Base-by-base conservation (phyloP, 2,329 filamentous ascomycete genomes). In the Pseudocercospora pini-densiflorae region DNA sequence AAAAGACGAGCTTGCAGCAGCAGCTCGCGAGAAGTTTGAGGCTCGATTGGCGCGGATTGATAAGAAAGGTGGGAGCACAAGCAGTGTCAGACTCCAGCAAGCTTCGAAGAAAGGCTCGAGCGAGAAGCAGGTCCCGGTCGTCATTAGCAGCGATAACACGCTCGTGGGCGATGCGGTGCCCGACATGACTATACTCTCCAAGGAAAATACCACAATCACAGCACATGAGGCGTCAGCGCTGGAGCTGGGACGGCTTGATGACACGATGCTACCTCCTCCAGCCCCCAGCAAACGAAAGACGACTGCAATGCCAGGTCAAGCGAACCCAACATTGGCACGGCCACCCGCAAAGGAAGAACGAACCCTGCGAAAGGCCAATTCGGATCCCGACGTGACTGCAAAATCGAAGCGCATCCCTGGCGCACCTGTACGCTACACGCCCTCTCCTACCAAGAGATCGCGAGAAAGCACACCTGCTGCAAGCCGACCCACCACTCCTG, bases 11-110 rank as follows among this genome's bases (percentile, higher is more conserved):
- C 55, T 58, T 51, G 40, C 61, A 27, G 72, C 65, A 19, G 67
- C 68, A 49, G 70, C 75, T 49, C 65, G 70, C 5, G 65, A 73
- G 31, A 60, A 71, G 31, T 55, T 78, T 1, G 65, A 76, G 55
- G 74, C 73, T 59, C 71, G 77, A 12, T 62, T 78, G 12, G 73
- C 74, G 23, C 73, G 59, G 57, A 73, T 77, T 21, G 69, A 71
- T 1, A 65, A 72, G 62, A 76, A 74, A 62, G 71, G 47, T 8
- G 68, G 62, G 10, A 67, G 68, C 59, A 69, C 67, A 29, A 69
- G 67, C 60, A 65, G 59, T 31, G 49, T 62, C n/a, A 60, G 62
- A 45, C 53, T 66, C 10, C 23, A 49, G 21, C 36, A 63, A 47
- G 19, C 47, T 40, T 63, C 53, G 24, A 61, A 66, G 57, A 62